Base-by-base conservation (phyloP, 345 rosid genomes). In the Zanthoxylum bungeanum region DNA sequence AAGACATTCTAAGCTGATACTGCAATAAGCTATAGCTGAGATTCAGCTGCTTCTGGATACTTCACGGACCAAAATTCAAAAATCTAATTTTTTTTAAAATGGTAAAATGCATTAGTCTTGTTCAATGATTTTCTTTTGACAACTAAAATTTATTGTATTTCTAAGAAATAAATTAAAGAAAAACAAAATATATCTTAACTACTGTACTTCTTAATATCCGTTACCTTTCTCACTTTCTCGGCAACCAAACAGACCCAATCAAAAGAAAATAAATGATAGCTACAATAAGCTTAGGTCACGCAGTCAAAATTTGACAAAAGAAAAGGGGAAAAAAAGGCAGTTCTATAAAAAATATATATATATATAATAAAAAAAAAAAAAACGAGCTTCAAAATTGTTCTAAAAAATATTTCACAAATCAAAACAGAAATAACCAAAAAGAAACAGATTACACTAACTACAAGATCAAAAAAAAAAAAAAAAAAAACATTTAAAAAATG, bases 391-490 rank as follows among this genome's bases (percentile, higher is more conserved):
- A 64, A 49, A 56, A 63, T 9, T 0, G 9, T 44, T 14, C 19
- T 3, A 3, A 44, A 19, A 14, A 44, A 44, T 44, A 44, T n/a
- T n/a, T n/a, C n/a, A n/a, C n/a, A 44, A 14, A 44, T 44, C 16
- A 1, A 44, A 44, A 44, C n/a, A n/a, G n/a, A n/a, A 44, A 50
- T n/a, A 30, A 65, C 36, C 50, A 50, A 21, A 50, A 47, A 39
- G 7, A 19, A 17, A 70, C 3, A 56, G 8, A 56, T 4, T 14
- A 7, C 19, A 66, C 62, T 33, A 28, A 39, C 5, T 30, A 21
- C 74, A 74, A 70, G 78, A 80, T 70, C 80, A 19, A 69, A 51
- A 50, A 16, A 24, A 1, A 47, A 34, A 51, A 37, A 64, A 60
- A 44, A 19, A 55, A 47, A 11, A 24, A 66, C 21, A 33, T 46